phyloP scores from a whole-genome alignment of 2,329 filamentous ascomycete species.

The Xylaria sp. region DNA sequence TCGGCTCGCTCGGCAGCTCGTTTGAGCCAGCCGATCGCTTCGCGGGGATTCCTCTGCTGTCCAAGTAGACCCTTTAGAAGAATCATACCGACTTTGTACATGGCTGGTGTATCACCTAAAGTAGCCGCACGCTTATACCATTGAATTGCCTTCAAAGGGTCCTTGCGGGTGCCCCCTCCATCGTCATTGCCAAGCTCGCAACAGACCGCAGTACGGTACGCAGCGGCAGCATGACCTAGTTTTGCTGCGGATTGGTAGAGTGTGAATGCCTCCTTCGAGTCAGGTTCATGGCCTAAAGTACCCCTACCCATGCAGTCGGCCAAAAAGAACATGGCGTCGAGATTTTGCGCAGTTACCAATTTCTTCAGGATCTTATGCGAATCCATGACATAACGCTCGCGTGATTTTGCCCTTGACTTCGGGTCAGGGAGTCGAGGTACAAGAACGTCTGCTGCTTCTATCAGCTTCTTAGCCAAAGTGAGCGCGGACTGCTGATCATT shows the following conservation, averaged over 20 bases:
- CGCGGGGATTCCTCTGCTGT: constrained; percentile 81
- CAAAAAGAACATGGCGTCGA: constrained; percentile 92
- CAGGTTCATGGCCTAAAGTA: constrained; percentile 78
- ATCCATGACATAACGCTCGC: constrained; percentile 86
- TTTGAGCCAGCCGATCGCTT: constrained; percentile 93
- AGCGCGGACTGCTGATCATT: constrained; percentile 78
- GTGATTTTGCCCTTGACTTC: constrained; percentile 75
- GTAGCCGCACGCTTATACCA: constrained; percentile 97
- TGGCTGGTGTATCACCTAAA: constrained; percentile 88
- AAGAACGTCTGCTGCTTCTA: constrained; percentile 84
- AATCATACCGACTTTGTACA: constrained; percentile 99
- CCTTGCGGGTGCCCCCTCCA: constrained; percentile 89
- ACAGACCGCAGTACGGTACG: constrained; percentile 95
- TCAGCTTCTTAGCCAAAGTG: constrained; percentile 80
- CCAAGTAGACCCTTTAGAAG: constrained; percentile 92
- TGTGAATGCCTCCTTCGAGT: constrained; percentile 91
- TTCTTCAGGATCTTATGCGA: constrained; percentile 94
- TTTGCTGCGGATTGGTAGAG: constrained; percentile 96
- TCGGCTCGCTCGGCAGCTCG: constrained; percentile 90
- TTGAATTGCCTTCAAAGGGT: constrained; percentile 93
- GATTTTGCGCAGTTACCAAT: constrained; percentile 75
- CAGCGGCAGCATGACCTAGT: constrained; percentile 82
- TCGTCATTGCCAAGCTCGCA: constrained; percentile 96
- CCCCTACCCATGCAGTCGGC: constrained; percentile 91
- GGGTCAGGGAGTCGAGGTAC: constrained; percentile 73